phyloP scores from a whole-genome alignment of 1,284 basidiomycete species.

The Flammula alnicola region DNA sequence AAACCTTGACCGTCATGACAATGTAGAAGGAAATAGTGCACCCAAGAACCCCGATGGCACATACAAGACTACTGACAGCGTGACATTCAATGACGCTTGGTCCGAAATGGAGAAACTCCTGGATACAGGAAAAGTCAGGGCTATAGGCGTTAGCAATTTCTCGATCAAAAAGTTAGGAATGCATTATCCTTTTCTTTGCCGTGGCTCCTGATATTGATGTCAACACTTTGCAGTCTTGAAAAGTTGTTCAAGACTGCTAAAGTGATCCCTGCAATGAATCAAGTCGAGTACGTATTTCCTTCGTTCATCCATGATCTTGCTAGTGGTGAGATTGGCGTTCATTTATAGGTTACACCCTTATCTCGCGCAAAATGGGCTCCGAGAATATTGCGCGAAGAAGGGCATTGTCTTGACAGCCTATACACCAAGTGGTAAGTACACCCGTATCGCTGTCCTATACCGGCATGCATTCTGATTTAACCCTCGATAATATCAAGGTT shows the following conservation, averaged over 20 bases:
- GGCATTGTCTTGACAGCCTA: slow-evolving; percentile 40
- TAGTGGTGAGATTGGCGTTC: background rate
- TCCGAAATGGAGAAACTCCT: slow-evolving; percentile 73
- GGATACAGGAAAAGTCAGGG: slow-evolving; percentile 52
- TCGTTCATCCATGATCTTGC: background rate
- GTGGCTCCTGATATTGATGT: background rate
- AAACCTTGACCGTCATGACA: too few relatives aligned
- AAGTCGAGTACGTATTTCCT: slow-evolving; percentile 44
- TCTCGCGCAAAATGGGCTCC: slow-evolving; percentile 35
- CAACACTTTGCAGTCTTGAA: slow-evolving; percentile 38
- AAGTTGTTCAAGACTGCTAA: slow-evolving; percentile 39
- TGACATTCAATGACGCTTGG: slow-evolving; percentile 68
- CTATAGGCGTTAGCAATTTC: slow-evolving; percentile 77
- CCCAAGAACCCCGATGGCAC: slow-evolving; percentile 51
- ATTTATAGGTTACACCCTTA: slow-evolving; percentile 37
- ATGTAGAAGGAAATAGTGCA: slow-evolving; percentile 63
- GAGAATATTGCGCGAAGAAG: slow-evolving; percentile 34
- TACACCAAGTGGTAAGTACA: slow-evolving; percentile 36
- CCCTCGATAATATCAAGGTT: slow-evolving; percentile 30
- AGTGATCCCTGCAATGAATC: slow-evolving; percentile 42
- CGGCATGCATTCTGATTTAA: background rate
- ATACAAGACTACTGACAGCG: slow-evolving; percentile 33
- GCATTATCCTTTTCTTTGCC: background rate
- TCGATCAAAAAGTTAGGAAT: slow-evolving; percentile 44
- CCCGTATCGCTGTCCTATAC: background rate